Conservation (phyloP, 1,139 yeast genomes). For the Torulaspora globosa region DNA sequence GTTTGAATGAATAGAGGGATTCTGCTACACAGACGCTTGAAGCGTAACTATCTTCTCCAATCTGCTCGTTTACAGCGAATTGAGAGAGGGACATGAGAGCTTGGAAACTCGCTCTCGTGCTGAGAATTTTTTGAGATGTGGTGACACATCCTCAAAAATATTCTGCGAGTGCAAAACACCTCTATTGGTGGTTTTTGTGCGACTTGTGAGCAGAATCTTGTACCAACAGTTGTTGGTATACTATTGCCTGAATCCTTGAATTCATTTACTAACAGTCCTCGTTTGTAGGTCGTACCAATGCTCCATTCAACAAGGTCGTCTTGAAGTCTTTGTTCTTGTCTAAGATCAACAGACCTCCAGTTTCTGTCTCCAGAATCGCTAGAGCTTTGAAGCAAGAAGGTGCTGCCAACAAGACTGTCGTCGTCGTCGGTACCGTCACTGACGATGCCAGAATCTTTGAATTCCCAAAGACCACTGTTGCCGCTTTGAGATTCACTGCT, state of each 20-base stretch:
- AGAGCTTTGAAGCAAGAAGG: conserved; percentile 80
- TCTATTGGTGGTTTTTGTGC: conserved; percentile 15
- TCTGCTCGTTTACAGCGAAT: neutral
- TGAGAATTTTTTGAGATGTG: conserved; percentile 3
- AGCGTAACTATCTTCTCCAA: conserved; percentile 2
- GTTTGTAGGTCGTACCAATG: conserved; percentile 98
- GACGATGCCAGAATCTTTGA: conserved; percentile 93
- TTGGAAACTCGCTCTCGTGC: conserved; percentile 1
- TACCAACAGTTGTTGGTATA: conserved; percentile 13
- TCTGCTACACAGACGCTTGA: conserved; percentile 16
- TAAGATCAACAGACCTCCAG: conserved; percentile 99
- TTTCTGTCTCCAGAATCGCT: conserved; percentile 86
- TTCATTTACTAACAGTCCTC: conserved; percentile 27
- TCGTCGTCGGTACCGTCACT: conserved; percentile 98
- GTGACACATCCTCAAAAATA: conserved; percentile 9
- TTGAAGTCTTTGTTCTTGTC: conserved; percentile 93
- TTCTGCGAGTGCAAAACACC: conserved; percentile 60
- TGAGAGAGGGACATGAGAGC: conserved; percentile 4
- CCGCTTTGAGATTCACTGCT: conserved; percentile 99
- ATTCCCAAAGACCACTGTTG: conserved; percentile 95
- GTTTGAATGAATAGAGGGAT: conserved; percentile 17
- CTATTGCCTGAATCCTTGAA: conserved; percentile 10
- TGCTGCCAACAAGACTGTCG: conserved; percentile 87
- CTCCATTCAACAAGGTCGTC: conserved; percentile 97
- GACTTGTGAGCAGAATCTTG: conserved; percentile 35